Percentiles rank a stretch among this genome's conserved stretches.
phyloP scores from a whole-genome alignment of 768 basidiomycete species.

The Macrolepiota fuliginosa region DNA sequence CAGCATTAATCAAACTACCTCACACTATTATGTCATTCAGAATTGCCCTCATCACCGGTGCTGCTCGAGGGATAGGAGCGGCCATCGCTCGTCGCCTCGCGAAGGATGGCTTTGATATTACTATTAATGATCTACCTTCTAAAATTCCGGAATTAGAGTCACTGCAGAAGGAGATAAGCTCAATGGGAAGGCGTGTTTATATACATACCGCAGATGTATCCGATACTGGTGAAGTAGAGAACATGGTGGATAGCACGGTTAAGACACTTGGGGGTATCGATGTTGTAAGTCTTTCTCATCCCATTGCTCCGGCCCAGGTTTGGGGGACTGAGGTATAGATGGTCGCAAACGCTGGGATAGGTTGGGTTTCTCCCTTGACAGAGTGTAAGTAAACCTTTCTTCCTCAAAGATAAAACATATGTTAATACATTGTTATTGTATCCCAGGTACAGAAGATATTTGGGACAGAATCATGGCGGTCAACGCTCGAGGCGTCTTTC shows the following conservation, averaged over 20 bases:
- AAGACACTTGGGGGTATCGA: constrained; percentile 43
- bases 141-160: constrained; percentile 21
- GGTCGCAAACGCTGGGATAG: constrained; percentile 44
- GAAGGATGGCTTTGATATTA: constrained; percentile 42
- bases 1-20: too few relatives aligned
- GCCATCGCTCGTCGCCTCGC: constrained; percentile 46
- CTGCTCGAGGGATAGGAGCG: constrained; percentile 45
- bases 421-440: not conserved
- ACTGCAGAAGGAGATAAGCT: constrained; percentile 20
- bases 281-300: constrained; percentile 32
- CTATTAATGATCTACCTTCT: constrained; percentile 39
- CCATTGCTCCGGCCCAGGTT: too few relatives aligned
- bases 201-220: constrained; percentile 35
- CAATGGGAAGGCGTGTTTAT: constrained; percentile 20
- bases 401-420: not conserved
- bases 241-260: constrained; percentile 31
- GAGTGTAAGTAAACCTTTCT: constrained; percentile 13
- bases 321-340: constrained; percentile 22
- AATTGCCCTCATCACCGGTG: constrained; percentile 22
- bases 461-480: constrained; percentile 28
- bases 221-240: constrained; percentile 37
- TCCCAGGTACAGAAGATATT: constrained; percentile 22
- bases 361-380: constrained; percentile 2
- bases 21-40: too few relatives aligned
- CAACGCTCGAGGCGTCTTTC: constrained; percentile 34